phyloP scores from a whole-genome alignment of 768 basidiomycete species.

The Kwoniella mangroviensis region DNA sequence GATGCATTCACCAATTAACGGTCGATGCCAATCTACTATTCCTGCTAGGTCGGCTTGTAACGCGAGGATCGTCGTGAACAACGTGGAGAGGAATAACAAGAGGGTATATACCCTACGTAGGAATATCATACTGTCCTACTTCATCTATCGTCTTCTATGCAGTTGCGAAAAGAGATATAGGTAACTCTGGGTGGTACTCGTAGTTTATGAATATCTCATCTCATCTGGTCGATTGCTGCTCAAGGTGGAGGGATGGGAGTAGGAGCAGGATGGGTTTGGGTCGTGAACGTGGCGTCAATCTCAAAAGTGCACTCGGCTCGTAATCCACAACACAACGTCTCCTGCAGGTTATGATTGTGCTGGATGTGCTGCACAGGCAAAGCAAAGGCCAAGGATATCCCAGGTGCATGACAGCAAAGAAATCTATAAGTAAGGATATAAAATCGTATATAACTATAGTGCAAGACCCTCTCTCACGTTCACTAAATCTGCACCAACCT shows the following conservation, averaged over 20 bases:
- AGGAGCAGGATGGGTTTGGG: too few species aligned
- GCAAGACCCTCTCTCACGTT: too few species aligned
- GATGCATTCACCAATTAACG: constrained; percentile 74
- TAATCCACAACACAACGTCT: too few species aligned
- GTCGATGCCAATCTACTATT: constrained; percentile 81
- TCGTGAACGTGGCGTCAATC: background rate
- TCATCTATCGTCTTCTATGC: background rate
- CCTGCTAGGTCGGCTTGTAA: constrained; percentile 54
- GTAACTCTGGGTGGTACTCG: too few species aligned
- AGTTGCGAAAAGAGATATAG: background rate
- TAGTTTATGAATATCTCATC: background rate
- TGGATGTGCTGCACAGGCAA: background rate
- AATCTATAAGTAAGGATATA: background rate
- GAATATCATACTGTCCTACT: background rate
- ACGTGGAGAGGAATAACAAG: background rate
- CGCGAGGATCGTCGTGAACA: constrained; percentile 22
- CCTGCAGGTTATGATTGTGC: too few species aligned
- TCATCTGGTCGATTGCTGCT: background rate
- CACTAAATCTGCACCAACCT: too few species aligned
- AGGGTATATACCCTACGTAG: background rate
- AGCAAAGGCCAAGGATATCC: background rate
- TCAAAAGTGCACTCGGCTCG: too few species aligned
- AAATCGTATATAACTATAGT: background rate
- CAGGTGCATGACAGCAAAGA: background rate
- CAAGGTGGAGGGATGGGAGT: background rate